Percentiles rank a stretch among this genome's conserved stretches.
Evolutionary conservation across 305 asterid species (phyloP).

Genomic region (Rubia peregrina): DNA sequence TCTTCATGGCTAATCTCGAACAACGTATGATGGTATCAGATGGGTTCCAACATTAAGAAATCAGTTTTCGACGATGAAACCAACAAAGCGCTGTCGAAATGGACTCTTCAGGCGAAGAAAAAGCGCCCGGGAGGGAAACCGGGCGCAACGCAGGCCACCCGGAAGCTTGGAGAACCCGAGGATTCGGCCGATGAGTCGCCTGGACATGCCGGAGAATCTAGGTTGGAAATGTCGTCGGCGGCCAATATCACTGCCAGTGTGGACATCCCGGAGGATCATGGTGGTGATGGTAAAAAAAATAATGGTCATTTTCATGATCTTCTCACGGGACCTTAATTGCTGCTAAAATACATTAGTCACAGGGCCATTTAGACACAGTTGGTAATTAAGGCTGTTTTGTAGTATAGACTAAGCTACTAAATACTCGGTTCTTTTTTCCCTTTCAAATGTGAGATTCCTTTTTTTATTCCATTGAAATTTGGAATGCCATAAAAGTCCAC

Average conservation of each 20-base stretch:
- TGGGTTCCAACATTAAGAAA: slow-evolving; percentile 78
- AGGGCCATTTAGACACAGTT: neutral
- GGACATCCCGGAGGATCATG: slow-evolving; percentile 28
- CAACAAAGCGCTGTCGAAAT: slow-evolving; percentile 55
- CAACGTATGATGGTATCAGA: slow-evolving; percentile 25
- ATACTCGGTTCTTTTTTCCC: neutral
- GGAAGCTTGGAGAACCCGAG: slow-evolving; percentile 35
- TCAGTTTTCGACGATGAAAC: slow-evolving; percentile 76
- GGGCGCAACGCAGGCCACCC: neutral
- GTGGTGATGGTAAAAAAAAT: neutral
- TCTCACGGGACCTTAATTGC: slow-evolving; percentile 25
- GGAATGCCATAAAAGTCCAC: neutral
- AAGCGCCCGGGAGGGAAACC: slow-evolving; percentile 15
- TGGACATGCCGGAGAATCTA: slow-evolving; percentile 2
- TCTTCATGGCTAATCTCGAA: neutral
- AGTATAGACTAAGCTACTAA: neutral
- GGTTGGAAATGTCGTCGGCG: slow-evolving; percentile 20
- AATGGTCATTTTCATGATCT: slow-evolving; percentile 27
- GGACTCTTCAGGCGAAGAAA: slow-evolving; percentile 64
- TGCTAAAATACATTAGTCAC: neutral
- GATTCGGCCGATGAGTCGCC: slow-evolving; percentile 30
- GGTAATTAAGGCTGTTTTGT: neutral
- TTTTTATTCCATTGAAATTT: neutral
- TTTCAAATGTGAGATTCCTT: neutral
- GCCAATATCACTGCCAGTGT: slow-evolving; percentile 42